phyloP scores from a whole-genome alignment of 2,329 filamentous ascomycete genomes.

The Nakataea oryzae region DNA sequence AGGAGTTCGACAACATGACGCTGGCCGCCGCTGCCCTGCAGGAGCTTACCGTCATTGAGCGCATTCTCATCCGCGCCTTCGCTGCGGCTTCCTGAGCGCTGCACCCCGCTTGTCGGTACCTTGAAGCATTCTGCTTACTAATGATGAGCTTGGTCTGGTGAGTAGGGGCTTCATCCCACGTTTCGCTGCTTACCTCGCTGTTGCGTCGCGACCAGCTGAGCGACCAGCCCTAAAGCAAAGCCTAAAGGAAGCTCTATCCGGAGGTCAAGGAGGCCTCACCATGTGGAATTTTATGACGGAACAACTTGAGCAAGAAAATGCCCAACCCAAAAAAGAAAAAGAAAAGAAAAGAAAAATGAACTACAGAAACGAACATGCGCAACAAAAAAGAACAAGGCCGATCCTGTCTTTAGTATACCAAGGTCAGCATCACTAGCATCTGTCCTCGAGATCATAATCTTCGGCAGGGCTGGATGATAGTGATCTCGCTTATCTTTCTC shows the following conservation, averaged over 20 bases:
- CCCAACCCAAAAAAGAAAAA: too few species aligned
- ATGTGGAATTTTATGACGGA: too few species aligned
- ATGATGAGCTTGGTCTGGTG: not conserved
- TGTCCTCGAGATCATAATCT: too few species aligned
- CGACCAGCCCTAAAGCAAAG: too few species aligned
- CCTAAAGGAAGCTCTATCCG: too few species aligned
- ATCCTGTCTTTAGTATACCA: too few species aligned
- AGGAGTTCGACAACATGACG: slow-evolving; percentile 34
- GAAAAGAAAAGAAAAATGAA: not conserved
- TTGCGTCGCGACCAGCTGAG: not conserved
- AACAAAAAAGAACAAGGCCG: not conserved
- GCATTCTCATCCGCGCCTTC: slow-evolving; percentile 33
- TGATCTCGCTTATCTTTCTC: not conserved
- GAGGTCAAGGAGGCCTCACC: too few species aligned
- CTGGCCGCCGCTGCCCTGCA: slow-evolving; percentile 31
- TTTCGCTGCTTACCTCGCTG: not conserved
- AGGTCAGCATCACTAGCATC: too few species aligned
- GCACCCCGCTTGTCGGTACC: not conserved
- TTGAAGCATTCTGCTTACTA: not conserved
- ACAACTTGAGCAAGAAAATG: too few species aligned
- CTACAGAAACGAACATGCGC: not conserved
- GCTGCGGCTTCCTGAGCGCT: not conserved
- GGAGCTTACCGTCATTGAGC: slow-evolving; percentile 40
- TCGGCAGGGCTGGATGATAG: too few species aligned
- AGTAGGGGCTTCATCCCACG: not conserved